Evolutionary conservation across 2,329 filamentous ascomycete genomes (phyloP).

Genomic region (Monascus ruber): DNA sequence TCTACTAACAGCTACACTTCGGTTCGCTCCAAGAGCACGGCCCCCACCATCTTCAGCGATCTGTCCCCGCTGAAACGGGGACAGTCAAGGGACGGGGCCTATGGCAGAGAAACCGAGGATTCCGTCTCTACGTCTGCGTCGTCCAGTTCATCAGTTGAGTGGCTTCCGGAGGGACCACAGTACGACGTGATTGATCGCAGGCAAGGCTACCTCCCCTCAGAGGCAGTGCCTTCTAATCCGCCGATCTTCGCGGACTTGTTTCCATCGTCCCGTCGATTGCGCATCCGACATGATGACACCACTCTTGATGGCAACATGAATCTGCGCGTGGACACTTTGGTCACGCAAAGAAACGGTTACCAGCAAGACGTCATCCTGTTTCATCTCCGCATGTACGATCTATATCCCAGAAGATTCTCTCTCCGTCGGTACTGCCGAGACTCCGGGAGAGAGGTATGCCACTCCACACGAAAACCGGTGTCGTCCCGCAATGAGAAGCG

Average conservation of each 20-base stretch:
- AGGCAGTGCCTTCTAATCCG: slow-evolving; percentile 65
- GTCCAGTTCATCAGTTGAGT: slow-evolving; percentile 51
- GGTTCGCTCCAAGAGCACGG: slow-evolving; percentile 28
- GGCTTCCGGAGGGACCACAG: slow-evolving; percentile 38
- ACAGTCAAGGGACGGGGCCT: slow-evolving; percentile 8
- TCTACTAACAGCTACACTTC: slow-evolving; percentile 28
- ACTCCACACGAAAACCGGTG: slow-evolving; percentile 60
- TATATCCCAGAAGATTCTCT: slow-evolving; percentile 77
- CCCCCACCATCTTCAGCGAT: slow-evolving; percentile 27
- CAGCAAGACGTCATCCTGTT: slow-evolving; percentile 67
- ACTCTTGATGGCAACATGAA: slow-evolving; percentile 95
- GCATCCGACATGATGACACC: slow-evolving; percentile 80
- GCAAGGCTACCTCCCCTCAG: slow-evolving; percentile 51
- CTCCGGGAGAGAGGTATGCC: slow-evolving; percentile 86
- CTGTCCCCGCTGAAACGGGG: slow-evolving; percentile 15
- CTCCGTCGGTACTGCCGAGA: slow-evolving; percentile 84
- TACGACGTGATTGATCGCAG: slow-evolving; percentile 40
- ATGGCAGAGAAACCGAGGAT: slow-evolving; percentile 30
- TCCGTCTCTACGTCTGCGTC: slow-evolving; percentile 76
- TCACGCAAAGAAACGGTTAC: slow-evolving; percentile 44
- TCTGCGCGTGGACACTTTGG: slow-evolving; percentile 71
- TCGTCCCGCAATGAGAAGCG: slow-evolving; percentile 42
- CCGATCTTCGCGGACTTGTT: slow-evolving; percentile 76
- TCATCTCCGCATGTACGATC: slow-evolving; percentile 88
- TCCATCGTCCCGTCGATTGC: slow-evolving; percentile 68